Percentiles rank a stretch among this genome's conserved stretches.
Conservation (phyloP, 768 basidiomycete species). For the Strobilomyces echinocephalus region DNA sequence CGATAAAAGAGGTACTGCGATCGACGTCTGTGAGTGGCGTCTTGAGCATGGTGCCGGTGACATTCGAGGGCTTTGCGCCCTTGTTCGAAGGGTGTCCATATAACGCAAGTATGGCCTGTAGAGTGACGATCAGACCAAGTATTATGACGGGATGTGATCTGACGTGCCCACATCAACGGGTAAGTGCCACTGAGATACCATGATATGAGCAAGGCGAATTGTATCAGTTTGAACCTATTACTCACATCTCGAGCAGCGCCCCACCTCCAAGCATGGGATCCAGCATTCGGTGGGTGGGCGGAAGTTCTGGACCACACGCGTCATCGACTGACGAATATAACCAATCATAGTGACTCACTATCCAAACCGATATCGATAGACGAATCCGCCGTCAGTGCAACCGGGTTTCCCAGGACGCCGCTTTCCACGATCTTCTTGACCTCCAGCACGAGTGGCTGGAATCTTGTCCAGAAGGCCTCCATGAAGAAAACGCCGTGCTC, state of each 20-base stretch:
- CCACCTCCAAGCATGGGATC: conserved; percentile 80
- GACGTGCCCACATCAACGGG: conserved; percentile 69
- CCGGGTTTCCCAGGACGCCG: conserved; percentile 61
- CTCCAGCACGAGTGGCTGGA: conserved; percentile 66
- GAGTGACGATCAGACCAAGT: conserved; percentile 10
- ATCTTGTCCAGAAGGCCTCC: conserved; percentile 89
- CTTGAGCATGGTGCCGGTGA: conserved; percentile 72
- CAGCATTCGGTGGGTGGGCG: conserved; percentile 68
- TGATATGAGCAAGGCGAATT: conserved; percentile 3
- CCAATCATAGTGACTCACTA: conserved; percentile 36
- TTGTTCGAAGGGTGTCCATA: conserved; percentile 77
- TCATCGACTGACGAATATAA: not conserved
- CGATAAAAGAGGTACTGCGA: conserved; percentile 65
- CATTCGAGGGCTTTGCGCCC: conserved; percentile 46
- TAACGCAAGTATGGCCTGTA: conserved; percentile 67
- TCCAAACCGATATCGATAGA: conserved; percentile 65
- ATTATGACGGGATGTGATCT: not conserved
- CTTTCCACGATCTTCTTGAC: conserved; percentile 60
- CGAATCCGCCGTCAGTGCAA: conserved; percentile 70
- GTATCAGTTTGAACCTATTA: conserved; percentile 1
- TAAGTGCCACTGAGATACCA: conserved; percentile 61
- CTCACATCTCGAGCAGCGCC: conserved; percentile 78
- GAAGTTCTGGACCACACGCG: conserved; percentile 43
- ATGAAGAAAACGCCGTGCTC: conserved; percentile 81
- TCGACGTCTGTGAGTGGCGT: conserved; percentile 77